These are phyloP conservation scores for Cyberlindnera saturnus DNA, from an alignment of 805 yeast genomes.

Conservation along the genomic window DNA sequence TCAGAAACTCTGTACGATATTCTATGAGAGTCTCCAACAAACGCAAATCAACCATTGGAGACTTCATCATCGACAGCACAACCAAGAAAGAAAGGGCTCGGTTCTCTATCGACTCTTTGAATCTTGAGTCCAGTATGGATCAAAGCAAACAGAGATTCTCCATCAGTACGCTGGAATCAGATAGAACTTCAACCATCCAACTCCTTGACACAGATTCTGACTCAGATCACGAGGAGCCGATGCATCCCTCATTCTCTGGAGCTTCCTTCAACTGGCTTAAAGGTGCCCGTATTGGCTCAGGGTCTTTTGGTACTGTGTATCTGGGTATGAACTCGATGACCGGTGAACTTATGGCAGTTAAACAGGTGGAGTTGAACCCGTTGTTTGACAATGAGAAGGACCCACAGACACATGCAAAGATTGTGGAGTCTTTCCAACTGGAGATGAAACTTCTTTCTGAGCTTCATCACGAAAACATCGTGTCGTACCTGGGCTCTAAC, in stretches of 20 bases:
- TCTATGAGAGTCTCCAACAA: conserved; percentile 52
- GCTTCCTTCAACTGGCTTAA: conserved; percentile 85
- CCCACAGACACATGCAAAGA: conserved; percentile 35
- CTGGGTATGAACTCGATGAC: conserved; percentile 87
- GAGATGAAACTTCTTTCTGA: conserved; percentile 76
- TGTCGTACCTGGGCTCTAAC: conserved; percentile 84
- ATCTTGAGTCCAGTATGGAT: conserved; percentile 27
- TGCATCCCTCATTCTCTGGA: conserved; percentile 16
- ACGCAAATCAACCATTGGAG: conserved; percentile 52
- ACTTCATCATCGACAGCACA: conserved; percentile 49
- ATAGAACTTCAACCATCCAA: conserved; percentile 22
- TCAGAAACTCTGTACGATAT: conserved; percentile 77
- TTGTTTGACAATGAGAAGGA: conserved; percentile 23
- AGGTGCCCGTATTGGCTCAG: conserved; percentile 91
- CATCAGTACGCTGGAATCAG: conserved; percentile 17
- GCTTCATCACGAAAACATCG: conserved; percentile 86
- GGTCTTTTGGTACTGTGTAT: conserved; percentile 91
- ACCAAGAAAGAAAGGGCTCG: conserved; percentile 48
- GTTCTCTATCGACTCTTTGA: conserved; percentile 25
- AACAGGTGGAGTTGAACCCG: conserved; percentile 74
- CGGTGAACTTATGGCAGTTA: conserved; percentile 96
- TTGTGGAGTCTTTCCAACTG: conserved; percentile 76
- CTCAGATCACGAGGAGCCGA: conserved; percentile 7
- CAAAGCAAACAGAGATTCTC: conserved; percentile 22
- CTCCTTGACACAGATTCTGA: conserved; percentile 21